Evolutionary conservation across 495 filamentous ascomycete species (phyloP).

Genomic region (Neurospora sp.): DNA sequence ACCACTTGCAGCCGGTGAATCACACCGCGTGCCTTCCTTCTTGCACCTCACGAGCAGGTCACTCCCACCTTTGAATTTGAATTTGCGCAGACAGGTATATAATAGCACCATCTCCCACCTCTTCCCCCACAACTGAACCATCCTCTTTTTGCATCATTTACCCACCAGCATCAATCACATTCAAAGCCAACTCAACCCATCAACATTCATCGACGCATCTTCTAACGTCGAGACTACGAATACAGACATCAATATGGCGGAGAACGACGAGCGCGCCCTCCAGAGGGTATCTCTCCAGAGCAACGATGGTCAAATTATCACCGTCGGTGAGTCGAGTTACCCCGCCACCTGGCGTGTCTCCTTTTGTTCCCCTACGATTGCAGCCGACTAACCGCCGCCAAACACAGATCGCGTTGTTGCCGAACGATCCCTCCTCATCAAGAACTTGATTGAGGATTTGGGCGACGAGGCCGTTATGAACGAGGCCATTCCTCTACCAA

Average conservation of each 20-base stretch:
- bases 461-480: slow-evolving; percentile 53
- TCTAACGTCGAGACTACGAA: background rate
- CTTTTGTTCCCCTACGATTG: background rate
- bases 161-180: background rate
- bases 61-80: background rate
- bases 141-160: background rate
- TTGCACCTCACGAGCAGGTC: background rate
- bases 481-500: slow-evolving; percentile 68
- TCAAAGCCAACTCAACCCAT: background rate
- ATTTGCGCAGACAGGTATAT: background rate
- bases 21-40: background rate
- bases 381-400: slow-evolving; percentile 1
- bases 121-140: background rate
- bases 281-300: slow-evolving; percentile 11
- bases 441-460: slow-evolving; percentile 94
- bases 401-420: slow-evolving; percentile 62
- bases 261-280: slow-evolving; percentile 4
- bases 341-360: slow-evolving; percentile 1
- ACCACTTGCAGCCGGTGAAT: background rate
- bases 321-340: slow-evolving; percentile 10
- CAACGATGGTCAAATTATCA: slow-evolving; percentile 11
- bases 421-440: slow-evolving; percentile 89
- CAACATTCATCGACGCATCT: slow-evolving; percentile 2
- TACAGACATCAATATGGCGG: slow-evolving; percentile 8
- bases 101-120: background rate